phyloP scores from a whole-genome alignment of 352 stramenopile species.

The Blastocystis sp. region DNA sequence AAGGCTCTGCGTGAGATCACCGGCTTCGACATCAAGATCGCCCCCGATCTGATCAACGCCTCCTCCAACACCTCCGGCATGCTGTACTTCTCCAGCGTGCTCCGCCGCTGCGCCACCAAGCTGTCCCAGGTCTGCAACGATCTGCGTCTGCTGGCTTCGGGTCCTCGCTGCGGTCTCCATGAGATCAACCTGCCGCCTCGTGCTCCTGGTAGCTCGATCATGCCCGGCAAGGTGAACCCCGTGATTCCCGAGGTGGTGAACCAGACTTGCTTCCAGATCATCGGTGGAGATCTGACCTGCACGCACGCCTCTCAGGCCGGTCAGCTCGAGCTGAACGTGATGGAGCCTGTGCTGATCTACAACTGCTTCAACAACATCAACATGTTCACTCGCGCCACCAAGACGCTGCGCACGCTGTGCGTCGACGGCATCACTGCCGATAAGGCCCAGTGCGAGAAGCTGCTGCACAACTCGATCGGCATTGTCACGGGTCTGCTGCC shows the following conservation, averaged over 20 bases:
- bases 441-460: constrained; percentile 66
- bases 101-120: constrained; percentile 75
- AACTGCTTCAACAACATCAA: neutral
- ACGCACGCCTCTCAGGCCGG: neutral
- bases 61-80: constrained; percentile 60
- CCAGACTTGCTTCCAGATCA: no score
- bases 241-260: no score
- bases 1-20: constrained; percentile 86
- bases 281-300: constrained; percentile 44
- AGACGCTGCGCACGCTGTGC: constrained; percentile 61
- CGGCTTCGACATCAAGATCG: constrained; percentile 86
- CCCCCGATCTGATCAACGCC: constrained; percentile 79
- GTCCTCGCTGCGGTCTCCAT: no score
- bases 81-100: constrained; percentile 45
- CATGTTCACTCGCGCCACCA: constrained; percentile 66
- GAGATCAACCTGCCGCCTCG: no score
- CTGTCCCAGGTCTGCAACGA: constrained; percentile 49
- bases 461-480: constrained; percentile 63
- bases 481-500: neutral
- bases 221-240: no score
- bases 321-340: no score
- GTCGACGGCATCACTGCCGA: constrained; percentile 61
- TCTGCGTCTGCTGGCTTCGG: no score
- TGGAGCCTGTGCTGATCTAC: no score
- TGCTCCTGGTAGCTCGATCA: no score